Conservation (phyloP, 2,329 filamentous ascomycete species). For the Dryadomyces quercivorus region DNA sequence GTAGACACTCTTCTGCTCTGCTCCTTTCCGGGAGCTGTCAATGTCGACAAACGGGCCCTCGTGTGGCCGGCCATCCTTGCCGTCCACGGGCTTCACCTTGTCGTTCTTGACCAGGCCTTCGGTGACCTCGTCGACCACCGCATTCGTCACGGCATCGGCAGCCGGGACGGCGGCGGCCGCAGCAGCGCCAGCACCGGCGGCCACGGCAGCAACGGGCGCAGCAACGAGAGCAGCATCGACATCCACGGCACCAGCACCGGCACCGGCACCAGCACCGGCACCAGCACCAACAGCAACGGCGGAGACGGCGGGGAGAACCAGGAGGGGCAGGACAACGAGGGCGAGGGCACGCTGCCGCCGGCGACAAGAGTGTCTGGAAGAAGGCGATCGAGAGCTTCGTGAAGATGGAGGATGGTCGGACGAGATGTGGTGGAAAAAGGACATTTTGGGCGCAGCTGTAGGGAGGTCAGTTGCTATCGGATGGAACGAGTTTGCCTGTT, state of each 20-base stretch:
- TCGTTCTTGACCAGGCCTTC: conserved; percentile 22
- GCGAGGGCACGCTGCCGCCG: conserved; percentile 9
- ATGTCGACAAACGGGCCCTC: conserved; percentile 67
- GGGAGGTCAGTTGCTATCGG: neutral
- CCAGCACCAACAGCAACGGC: conserved; percentile 3
- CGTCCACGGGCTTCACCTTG: conserved; percentile 82
- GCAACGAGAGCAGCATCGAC: neutral
- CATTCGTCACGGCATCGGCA: neutral
- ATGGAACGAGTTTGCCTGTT: neutral
- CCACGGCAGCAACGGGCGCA: conserved; percentile 1
- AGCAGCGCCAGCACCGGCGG: neutral
- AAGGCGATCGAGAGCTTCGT: neutral
- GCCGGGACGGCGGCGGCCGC: conserved; percentile 1
- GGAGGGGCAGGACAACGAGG: conserved; percentile 8
- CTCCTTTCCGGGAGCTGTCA: conserved; percentile 28
- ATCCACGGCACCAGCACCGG: neutral
- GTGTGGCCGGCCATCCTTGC: conserved; percentile 87
- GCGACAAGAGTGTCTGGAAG: neutral
- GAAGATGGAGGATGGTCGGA: conserved; percentile 6
- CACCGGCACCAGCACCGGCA: conserved; percentile 1
- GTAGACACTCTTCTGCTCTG: conserved; percentile 32
- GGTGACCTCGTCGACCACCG: neutral
- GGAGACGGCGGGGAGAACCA: conserved; percentile 8
- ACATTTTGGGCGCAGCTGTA: neutral
- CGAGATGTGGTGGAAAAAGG: neutral